Evolutionary conservation across 129 eudicot species (phyloP), one percentile per base, ranked within the genome.

Genomic region (Artemisia tridentata): DNA sequence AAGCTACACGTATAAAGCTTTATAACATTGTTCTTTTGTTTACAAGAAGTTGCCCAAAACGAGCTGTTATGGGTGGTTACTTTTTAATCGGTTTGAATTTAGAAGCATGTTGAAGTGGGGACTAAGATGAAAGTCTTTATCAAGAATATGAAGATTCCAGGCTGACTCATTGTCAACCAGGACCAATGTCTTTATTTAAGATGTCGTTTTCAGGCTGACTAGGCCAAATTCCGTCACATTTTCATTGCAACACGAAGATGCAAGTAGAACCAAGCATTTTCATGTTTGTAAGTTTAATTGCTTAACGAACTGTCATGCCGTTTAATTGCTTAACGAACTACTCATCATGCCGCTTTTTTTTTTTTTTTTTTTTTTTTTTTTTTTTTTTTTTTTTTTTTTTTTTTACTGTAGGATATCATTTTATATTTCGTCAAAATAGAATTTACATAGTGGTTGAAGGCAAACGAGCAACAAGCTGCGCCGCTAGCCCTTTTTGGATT

Each of bases 111-210:
- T 27, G 41, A 11, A 21, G 73, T 65, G 67, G 73, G 67, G 59
- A 66, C 73, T 10, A 25, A 56, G 34, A 66, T 6, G 52, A 10
- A 17, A 65, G 60, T 45, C 73, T 55, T 75, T 41, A 55, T 66
- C 73, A 75, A n/a, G 41, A 23, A 43, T 43, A 43, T 66, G 73
- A 75, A 75, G 48, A 65, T 65, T 74, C 72, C 66, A 74, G 72
- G 78, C 56, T 27, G 78, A 74, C 72, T 74, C 72, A 41, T 65
- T 52, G 55, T 65, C 56, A 64, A 65, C 8, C 63, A 65, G 72
- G 78, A 64, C 78, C 78, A 74, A 74, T 21, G 65, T 43, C 72
- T 74, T 74, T 74, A 64, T 74, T 41, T 53, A 53, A 65, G 46
- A 59, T 31, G 70, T 51, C 53, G 70, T 63, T 51, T 73, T 63